These are phyloP conservation scores for Monosporascus sp. DNA, from an alignment of 2,329 filamentous ascomycete species.

Conservation along the genomic window DNA sequence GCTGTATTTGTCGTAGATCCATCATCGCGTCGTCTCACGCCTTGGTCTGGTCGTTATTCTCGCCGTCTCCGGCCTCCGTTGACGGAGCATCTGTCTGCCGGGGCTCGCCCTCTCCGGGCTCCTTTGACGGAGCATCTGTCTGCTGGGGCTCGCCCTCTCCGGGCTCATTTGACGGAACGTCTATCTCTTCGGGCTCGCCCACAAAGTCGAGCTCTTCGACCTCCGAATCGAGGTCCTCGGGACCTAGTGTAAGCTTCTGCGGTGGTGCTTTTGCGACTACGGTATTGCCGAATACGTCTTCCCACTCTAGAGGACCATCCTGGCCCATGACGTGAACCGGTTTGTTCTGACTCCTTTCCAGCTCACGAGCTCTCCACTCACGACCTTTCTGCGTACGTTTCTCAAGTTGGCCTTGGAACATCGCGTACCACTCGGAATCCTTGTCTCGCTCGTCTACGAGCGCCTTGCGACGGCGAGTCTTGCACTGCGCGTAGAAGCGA, in stretches of 20 bases:
- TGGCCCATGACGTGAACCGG: conserved; percentile 44
- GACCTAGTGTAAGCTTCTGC: neutral
- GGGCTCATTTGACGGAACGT: too few species aligned
- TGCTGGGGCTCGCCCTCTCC: too few species aligned
- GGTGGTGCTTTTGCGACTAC: too few species aligned
- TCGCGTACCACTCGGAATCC: conserved; percentile 38
- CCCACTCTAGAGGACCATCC: conserved; percentile 25
- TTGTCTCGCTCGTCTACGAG: conserved; percentile 38
- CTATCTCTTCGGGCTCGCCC: too few species aligned
- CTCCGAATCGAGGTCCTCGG: neutral
- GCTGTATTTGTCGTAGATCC: too few species aligned
- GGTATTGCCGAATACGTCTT: conserved; percentile 28
- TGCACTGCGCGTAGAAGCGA: conserved; percentile 50
- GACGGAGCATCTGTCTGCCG: too few species aligned
- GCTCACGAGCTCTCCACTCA: conserved; percentile 49
- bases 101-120: too few species aligned
- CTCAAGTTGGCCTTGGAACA: conserved; percentile 38
- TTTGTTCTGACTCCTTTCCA: conserved; percentile 41
- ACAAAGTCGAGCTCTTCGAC: too few species aligned
- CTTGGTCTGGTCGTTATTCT: too few species aligned
- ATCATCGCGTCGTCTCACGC: too few species aligned
- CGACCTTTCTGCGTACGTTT: conserved; percentile 48
- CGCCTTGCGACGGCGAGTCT: conserved; percentile 47
- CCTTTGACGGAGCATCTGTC: too few species aligned
- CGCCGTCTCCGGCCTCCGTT: too few species aligned